Evolutionary conservation across 768 basidiomycete species (phyloP), one percentile per base, ranked within the genome.

Genomic region (Suillus discolor): DNA sequence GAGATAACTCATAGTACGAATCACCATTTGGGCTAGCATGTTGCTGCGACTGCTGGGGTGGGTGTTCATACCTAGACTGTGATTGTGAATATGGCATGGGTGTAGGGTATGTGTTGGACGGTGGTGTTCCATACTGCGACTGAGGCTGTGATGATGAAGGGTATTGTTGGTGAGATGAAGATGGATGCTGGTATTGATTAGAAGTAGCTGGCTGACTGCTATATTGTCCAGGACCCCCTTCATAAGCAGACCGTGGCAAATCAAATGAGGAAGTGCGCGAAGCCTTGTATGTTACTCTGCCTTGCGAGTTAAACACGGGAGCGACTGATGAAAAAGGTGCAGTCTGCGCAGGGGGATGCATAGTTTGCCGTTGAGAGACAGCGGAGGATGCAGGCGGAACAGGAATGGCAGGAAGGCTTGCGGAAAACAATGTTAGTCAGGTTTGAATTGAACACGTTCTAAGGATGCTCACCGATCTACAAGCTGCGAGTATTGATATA

Each of bases 121-220:
- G 57, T 2, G 55, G 66, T 41, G 65, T 47, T 49, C 65, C 54
- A 59, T 66, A 60, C 18, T 66, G 62, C 61, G 69, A 78, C 36
- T 75, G 75, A 39, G 76, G 65, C 20, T 70, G 73, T 1, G 69
- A 66, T 12, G 73, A 67, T 62, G 74, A 68, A 2, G 74, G 57
- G 38, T 72, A 74, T 31, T 76, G 74, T 31, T n/a, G n/a, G n/a
- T n/a, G n/a, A n/a, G 69, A 59, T 9, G 78, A 68, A 9, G 70
- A 59, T 7, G 70, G 61, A 25, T 68, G 65, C 13, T 69, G 66
- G 16, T 70, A 72, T 34, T 70, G 51, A 53, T 73, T 73, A 34
- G 77, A 66, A 36, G 74, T 65, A 4, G 74, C 62, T 13, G 61
- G 62, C 36, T 66, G 68, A 11, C 62, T 62, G 70, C 49, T 16